Conservation (phyloP, 2,329 filamentous ascomycete genomes). For the Alternaria infectoria region DNA sequence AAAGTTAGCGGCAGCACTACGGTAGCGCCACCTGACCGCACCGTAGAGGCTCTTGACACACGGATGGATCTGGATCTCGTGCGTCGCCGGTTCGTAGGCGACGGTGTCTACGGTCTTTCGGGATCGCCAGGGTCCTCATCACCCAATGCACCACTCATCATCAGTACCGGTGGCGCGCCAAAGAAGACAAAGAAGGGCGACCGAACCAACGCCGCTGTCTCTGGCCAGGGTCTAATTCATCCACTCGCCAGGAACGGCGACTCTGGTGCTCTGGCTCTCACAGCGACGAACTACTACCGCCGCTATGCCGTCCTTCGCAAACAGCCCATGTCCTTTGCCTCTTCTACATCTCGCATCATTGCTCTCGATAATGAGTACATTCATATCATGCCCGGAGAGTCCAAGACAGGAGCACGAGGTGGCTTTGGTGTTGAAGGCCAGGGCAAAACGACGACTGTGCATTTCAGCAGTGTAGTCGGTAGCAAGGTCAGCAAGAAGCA, state of each 20-base stretch:
- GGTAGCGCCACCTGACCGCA: constrained; percentile 77
- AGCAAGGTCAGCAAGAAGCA: constrained; percentile 82
- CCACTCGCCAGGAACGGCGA: constrained; percentile 69
- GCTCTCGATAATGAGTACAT: constrained; percentile 87
- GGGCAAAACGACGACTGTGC: constrained; percentile 78
- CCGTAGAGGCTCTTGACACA: constrained; percentile 78
- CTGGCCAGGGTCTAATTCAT: constrained; percentile 60
- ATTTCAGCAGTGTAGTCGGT: constrained; percentile 81
- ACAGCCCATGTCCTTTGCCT: constrained; percentile 80
- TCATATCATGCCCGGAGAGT: constrained; percentile 74
- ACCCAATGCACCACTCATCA: constrained; percentile 69
- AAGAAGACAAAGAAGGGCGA: constrained; percentile 62
- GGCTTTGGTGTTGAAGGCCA: constrained; percentile 45
- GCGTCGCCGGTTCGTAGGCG: constrained; percentile 75
- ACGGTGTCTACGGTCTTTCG: constrained; percentile 71
- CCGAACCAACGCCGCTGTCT: constrained; percentile 54
- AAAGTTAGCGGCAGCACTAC: constrained; percentile 77
- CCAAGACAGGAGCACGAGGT: constrained; percentile 57
- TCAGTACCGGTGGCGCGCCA: constrained; percentile 58
- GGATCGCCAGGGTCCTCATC: constrained; percentile 73
- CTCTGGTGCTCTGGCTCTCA: constrained; percentile 44
- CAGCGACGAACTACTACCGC: constrained; percentile 61
- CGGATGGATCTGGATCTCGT: constrained; percentile 77
- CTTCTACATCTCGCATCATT: constrained; percentile 75
- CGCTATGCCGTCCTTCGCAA: constrained; percentile 83